Percentiles rank a stretch among this genome's conserved stretches.
phyloP scores from a whole-genome alignment of 176 grass and related monocot genomes.

The Lolium multiflorum region DNA sequence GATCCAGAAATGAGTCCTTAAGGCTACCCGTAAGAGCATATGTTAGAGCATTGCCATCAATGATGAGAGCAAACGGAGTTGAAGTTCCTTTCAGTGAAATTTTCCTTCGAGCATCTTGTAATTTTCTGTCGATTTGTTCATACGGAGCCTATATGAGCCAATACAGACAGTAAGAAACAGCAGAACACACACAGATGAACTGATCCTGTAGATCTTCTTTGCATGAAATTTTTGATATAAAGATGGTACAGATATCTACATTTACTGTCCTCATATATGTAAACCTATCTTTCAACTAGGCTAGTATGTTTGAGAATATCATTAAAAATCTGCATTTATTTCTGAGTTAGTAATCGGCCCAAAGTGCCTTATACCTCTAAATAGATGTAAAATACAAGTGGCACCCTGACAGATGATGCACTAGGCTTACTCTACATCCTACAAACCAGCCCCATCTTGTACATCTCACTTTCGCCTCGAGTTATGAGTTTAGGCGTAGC shows the following conservation, averaged over 20 bases:
- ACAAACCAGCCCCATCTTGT: background rate
- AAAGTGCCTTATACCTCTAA: background rate
- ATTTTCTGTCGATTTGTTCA: conserved; percentile 59
- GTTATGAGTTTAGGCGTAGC: background rate
- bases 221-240: background rate
- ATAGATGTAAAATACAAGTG: background rate
- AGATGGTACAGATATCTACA: background rate
- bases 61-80: conserved; percentile 80
- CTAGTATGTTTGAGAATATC: conserved; percentile 26
- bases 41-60: conserved; percentile 88
- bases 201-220: background rate
- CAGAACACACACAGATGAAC: background rate
- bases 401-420: background rate
- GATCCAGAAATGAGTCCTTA: conserved; percentile 70
- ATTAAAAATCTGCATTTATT: conserved; percentile 9
- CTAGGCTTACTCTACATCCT: background rate
- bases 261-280: conserved; percentile 12
- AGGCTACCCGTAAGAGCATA: conserved; percentile 70
- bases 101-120: conserved; percentile 61
- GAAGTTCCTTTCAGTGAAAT: conserved; percentile 44
- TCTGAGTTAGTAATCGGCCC: background rate
- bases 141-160: conserved; percentile 37
- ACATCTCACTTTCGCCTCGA: background rate
- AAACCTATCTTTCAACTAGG: conserved; percentile 2
- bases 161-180: conserved; percentile 19